These are phyloP conservation scores for Leptographium procerum DNA, from an alignment of 2,329 filamentous ascomycete genomes.

Conservation along the genomic window DNA sequence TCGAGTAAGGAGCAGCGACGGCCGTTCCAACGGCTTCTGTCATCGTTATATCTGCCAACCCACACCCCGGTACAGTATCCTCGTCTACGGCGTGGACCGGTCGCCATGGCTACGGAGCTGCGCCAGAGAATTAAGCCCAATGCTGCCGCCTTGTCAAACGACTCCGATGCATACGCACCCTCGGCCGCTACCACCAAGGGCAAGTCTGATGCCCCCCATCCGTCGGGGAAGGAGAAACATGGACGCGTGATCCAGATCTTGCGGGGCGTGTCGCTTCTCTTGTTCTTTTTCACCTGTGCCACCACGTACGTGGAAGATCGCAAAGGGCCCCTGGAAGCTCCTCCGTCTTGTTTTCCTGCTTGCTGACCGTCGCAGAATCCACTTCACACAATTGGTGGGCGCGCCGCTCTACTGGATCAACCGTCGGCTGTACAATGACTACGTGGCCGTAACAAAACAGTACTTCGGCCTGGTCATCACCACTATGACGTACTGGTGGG, in stretches of 20 bases:
- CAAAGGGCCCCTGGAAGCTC: neutral
- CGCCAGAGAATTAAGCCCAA: constrained; percentile 19
- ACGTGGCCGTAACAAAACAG: constrained; percentile 79
- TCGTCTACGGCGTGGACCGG: constrained; percentile 7
- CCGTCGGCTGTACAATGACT: constrained; percentile 68
- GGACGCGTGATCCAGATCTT: constrained; percentile 36
- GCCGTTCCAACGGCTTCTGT: neutral
- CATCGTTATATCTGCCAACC: neutral
- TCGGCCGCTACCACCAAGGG: constrained; percentile 8
- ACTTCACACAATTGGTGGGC: constrained; percentile 64
- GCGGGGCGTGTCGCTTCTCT: constrained; percentile 36
- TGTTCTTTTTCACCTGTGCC: constrained; percentile 41
- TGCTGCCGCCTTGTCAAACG: constrained; percentile 13
- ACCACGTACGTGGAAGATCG: constrained; percentile 29
- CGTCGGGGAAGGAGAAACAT: constrained; percentile 44
- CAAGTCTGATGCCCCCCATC: constrained; percentile 26
- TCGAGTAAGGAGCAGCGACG: too few relatives aligned
- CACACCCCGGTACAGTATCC: neutral
- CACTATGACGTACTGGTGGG: constrained; percentile 76
- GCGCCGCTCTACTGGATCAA: constrained; percentile 65
- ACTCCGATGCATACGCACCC: constrained; percentile 12
- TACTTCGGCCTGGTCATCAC: constrained; percentile 70
- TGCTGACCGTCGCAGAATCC: constrained; percentile 35
- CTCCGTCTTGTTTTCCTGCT: neutral
- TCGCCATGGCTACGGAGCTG: constrained; percentile 22